A percentile compares a stretch with the other conserved stretches of the same genome.
These are phyloP conservation scores for Agaricus bisporus DNA, from an alignment of 768 basidiomycete species.

Conservation along the genomic window DNA sequence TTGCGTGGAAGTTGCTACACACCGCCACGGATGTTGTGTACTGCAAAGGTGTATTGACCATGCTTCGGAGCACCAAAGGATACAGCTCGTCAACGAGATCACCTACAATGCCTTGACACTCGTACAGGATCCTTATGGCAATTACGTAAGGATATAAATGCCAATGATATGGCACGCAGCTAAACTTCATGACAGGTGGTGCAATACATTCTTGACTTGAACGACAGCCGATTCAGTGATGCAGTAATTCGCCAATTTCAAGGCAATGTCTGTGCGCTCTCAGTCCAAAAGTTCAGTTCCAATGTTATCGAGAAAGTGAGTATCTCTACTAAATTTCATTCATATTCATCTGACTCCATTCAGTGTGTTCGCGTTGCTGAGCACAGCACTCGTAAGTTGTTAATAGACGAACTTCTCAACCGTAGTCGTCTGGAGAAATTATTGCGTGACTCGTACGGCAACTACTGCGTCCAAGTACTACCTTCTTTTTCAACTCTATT, in stretches of 20 bases:
- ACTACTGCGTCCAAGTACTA: constrained; percentile 84
- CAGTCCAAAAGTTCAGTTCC: constrained; percentile 98
- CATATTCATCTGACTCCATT: not conserved
- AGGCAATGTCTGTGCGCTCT: constrained; percentile 95
- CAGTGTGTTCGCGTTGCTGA: constrained; percentile 92
- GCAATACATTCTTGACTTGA: constrained; percentile 97
- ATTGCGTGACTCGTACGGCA: constrained; percentile 92
- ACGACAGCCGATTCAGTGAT: constrained; percentile 98
- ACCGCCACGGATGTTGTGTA: constrained; percentile 97
- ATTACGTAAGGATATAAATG: constrained; percentile 55
- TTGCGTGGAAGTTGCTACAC: constrained; percentile 97
- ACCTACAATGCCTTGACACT: constrained; percentile 96
- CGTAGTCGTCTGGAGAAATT: constrained; percentile 93
- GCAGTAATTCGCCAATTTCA: constrained; percentile 95
- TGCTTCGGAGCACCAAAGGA: constrained; percentile 89
- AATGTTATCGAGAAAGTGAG: constrained; percentile 95
- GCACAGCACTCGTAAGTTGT: constrained; percentile 86
- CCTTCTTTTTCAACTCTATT: not conserved
- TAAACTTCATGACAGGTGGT: constrained; percentile 55
- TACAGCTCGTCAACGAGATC: constrained; percentile 97
- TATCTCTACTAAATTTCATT: not conserved
- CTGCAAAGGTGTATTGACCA: constrained; percentile 98
- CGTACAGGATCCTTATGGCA: constrained; percentile 95
- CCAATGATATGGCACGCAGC: not conserved
- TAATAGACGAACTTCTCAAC: constrained; percentile 94